phyloP scores from a whole-genome alignment of 345 rosid species.

The Abelmoschus esculentus region DNA sequence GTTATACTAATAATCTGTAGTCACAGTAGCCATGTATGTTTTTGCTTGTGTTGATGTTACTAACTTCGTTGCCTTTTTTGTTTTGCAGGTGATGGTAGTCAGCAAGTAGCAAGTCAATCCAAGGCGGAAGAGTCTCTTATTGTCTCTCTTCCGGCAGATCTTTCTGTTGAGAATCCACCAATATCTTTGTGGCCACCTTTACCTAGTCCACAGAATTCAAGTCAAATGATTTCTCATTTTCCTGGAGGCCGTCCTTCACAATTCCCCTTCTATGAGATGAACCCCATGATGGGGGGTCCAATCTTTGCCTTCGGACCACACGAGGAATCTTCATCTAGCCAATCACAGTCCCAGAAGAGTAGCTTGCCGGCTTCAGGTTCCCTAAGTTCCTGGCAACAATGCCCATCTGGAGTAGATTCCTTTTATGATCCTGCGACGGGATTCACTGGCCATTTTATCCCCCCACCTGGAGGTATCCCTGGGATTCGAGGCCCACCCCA shows the following conservation, averaged over 20 bases:
- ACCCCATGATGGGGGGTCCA: conserved; percentile 80
- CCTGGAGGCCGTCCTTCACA: conserved; percentile 72
- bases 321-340: conserved; percentile 59
- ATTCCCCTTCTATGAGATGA: conserved; percentile 89
- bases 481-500: conserved; percentile 94
- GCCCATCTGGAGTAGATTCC: conserved; percentile 84
- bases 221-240: conserved; percentile 77
- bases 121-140: conserved; percentile 76
- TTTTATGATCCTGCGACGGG: conserved; percentile 87
- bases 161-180: conserved; percentile 82
- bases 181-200: conserved; percentile 77
- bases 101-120: conserved; percentile 45
- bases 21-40: neutral
- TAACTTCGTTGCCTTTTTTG: neutral
- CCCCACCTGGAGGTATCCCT: conserved; percentile 78
- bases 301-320: conserved; percentile 88
- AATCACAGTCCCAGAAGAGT: conserved; percentile 70
- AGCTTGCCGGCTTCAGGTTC: conserved; percentile 51
- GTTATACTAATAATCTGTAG: neutral
- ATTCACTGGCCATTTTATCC: conserved; percentile 76
- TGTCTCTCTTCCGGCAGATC: conserved; percentile 95
- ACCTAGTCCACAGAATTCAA: conserved; percentile 63
- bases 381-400: conserved; percentile 70
- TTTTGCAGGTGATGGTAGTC: conserved; percentile 46
- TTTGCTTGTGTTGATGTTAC: neutral